Evolutionary conservation across 2,329 filamentous ascomycete genomes (phyloP).

Genomic region (Ophiostoma piceae): DNA sequence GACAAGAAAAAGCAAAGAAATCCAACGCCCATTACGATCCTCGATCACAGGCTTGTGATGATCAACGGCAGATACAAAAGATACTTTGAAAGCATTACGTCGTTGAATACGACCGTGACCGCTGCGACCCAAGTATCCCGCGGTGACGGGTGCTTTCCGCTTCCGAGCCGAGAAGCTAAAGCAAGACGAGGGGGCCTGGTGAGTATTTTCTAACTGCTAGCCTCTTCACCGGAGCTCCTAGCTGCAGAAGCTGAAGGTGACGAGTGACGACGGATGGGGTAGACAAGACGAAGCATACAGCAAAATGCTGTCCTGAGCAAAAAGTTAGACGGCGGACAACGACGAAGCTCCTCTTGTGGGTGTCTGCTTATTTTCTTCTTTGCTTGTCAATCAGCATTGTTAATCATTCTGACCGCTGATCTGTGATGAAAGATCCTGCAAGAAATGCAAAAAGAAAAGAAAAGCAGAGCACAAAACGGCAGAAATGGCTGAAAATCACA

Average conservation of each 20-base stretch:
- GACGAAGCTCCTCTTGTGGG: not conserved
- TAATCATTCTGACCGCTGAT: not conserved
- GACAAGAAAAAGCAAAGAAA: not conserved
- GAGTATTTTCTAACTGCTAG: not conserved
- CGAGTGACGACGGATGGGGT: not conserved
- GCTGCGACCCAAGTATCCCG: not conserved
- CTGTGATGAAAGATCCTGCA: conserved; percentile 8
- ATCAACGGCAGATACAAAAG: not conserved
- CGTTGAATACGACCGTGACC: not conserved
- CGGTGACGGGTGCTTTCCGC: conserved; percentile 3
- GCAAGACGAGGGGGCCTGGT: not conserved
- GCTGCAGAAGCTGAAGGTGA: not conserved
- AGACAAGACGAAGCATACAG: too few species aligned
- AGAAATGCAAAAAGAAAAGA: not conserved
- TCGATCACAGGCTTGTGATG: not conserved
- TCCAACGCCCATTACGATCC: not conserved
- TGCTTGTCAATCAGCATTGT: not conserved
- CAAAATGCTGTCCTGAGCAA: not conserved
- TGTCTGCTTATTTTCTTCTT: not conserved
- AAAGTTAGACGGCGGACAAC: not conserved
- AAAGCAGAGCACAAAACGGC: not conserved
- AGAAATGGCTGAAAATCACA: not conserved
- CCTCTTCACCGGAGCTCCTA: not conserved
- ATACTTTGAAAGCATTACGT: not conserved
- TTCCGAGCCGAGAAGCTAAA: not conserved